phyloP scores from a whole-genome alignment of 108 stramenopile genomes.

The Cyclotella distinguenda region DNA sequence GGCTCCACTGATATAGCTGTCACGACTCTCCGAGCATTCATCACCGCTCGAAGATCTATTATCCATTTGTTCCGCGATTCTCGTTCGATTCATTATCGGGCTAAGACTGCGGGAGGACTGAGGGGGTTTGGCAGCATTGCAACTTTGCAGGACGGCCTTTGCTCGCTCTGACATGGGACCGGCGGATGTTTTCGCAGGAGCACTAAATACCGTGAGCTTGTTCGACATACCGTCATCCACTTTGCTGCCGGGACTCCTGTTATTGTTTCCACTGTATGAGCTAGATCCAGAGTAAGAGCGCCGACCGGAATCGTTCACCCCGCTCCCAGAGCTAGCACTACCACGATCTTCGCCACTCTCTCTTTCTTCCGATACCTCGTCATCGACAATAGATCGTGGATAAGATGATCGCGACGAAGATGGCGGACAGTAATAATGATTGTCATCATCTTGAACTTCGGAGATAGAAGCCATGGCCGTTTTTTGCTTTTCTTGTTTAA shows the following conservation, averaged over 20 bases:
- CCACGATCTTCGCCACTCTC: conserved; percentile 6
- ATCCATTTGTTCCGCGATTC: not conserved
- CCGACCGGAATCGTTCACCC: too few relatives aligned
- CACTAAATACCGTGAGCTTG: not conserved
- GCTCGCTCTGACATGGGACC: conserved; percentile 37
- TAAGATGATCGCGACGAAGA: not conserved
- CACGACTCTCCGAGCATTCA: not conserved
- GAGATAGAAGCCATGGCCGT: not conserved
- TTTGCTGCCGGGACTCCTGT: not conserved
- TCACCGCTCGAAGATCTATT: conserved; percentile 9
- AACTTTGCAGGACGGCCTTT: conserved; percentile 27
- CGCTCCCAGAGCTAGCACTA: not conserved
- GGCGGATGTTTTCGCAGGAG: not conserved
- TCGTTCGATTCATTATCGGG: not conserved
- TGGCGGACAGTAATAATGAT: conserved; percentile 3
- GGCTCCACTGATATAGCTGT: conserved; percentile 35
- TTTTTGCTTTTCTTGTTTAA: conserved; percentile 11
- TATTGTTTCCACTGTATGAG: not conserved
- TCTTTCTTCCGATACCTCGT: conserved; percentile 3
- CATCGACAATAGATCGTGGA: conserved; percentile 17
- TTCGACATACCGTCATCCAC: conserved; percentile 1
- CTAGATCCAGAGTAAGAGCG: not conserved
- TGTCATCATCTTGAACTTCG: conserved; percentile 1
- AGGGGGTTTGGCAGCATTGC: not conserved
- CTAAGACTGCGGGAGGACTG: not conserved